Conservation (phyloP, 306 rosid genomes). For the Quercus alba region DNA sequence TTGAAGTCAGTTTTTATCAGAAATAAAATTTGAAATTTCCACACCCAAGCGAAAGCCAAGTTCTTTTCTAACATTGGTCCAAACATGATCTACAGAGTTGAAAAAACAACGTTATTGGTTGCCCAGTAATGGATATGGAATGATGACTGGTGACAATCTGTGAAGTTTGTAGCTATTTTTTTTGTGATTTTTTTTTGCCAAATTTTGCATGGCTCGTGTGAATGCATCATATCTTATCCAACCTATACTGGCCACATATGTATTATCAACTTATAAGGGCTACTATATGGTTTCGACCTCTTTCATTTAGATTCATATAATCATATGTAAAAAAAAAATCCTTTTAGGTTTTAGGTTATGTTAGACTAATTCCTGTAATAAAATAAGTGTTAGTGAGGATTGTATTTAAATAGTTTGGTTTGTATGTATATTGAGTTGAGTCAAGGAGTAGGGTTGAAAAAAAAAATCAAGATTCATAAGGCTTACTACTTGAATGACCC, state of each 20-base stretch:
- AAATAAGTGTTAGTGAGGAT: no score
- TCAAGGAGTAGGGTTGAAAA: no score
- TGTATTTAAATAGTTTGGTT: no score
- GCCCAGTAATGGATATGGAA: background rate
- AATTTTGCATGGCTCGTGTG: background rate
- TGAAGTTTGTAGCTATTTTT: no score
- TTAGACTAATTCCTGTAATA: no score
- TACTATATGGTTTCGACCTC: background rate
- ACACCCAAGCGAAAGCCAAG: background rate
- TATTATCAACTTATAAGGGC: constrained; percentile 8
- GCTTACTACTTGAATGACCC: no score
- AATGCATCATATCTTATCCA: constrained; percentile 17
- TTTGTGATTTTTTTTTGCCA: background rate
- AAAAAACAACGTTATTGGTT: constrained; percentile 4
- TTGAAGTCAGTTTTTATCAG: background rate
- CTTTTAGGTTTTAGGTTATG: no score
- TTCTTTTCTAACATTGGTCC: background rate
- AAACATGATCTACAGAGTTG: constrained; percentile 7
- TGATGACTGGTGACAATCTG: constrained; percentile 1
- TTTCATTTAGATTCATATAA: background rate
- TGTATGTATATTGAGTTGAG: no score
- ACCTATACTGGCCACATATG: constrained; percentile 18
- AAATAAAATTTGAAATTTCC: background rate
- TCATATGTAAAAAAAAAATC: background rate
- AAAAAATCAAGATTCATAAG: no score